These are phyloP conservation scores for Cercospora beticola DNA, from an alignment of 2,329 filamentous ascomycete species.

Conservation along the genomic window DNA sequence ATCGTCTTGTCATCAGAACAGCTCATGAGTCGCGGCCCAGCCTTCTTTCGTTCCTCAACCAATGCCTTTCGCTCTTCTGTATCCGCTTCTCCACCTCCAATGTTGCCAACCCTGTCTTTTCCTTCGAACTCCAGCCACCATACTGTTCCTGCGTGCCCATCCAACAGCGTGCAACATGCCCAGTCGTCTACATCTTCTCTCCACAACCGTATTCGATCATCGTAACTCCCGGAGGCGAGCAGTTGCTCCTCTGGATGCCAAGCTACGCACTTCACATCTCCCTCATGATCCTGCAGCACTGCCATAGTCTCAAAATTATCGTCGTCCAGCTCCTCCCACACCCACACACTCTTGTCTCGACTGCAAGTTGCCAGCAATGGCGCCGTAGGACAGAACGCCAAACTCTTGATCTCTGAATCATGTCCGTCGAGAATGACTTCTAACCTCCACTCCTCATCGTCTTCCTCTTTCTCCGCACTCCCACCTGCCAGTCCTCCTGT, in stretches of 20 bases:
- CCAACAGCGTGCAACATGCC: slow-evolving; percentile 80
- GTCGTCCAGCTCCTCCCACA: slow-evolving; percentile 95
- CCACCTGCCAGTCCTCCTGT: slow-evolving; percentile 34
- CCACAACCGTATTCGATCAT: slow-evolving; percentile 87
- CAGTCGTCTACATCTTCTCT: slow-evolving; percentile 91
- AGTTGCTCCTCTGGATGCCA: slow-evolving; percentile 84
- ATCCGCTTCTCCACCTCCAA: slow-evolving; percentile 7
- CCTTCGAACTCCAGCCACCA: slow-evolving; percentile 77
- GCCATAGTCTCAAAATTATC: slow-evolving; percentile 97
- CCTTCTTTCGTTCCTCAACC: slow-evolving; percentile 41
- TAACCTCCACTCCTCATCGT: slow-evolving; percentile 86
- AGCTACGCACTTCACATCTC: slow-evolving; percentile 88
- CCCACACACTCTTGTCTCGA: slow-evolving; percentile 93
- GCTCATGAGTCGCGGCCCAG: slow-evolving; percentile 66
- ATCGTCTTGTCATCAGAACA: slow-evolving; percentile 81
- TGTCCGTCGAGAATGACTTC: slow-evolving; percentile 91
- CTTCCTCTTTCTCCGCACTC: slow-evolving; percentile 46
- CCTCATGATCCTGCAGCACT: slow-evolving; percentile 89
- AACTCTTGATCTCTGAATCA: slow-evolving; percentile 85
- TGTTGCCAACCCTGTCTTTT: slow-evolving; percentile 37
- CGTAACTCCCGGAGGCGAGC: slow-evolving; percentile 88
- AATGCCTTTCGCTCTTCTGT: slow-evolving; percentile 39
- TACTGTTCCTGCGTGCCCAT: slow-evolving; percentile 80
- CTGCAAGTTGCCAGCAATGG: slow-evolving; percentile 85
- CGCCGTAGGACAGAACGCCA: slow-evolving; percentile 71